phyloP scores from a whole-genome alignment of 2,329 filamentous ascomycete species.

The Colletotrichum endophyticum region DNA sequence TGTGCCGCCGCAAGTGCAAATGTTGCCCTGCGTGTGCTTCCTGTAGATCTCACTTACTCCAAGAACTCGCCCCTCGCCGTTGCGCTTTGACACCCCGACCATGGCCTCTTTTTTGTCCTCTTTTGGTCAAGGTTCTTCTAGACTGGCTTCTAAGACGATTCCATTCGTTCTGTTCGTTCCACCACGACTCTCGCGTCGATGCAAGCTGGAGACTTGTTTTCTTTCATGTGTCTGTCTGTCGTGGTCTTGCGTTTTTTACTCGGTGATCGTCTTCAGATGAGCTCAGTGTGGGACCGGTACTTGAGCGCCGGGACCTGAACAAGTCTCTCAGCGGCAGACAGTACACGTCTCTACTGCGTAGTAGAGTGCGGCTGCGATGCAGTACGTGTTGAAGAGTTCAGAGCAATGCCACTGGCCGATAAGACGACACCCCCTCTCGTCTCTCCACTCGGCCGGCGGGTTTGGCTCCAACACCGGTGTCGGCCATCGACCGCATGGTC shows the following conservation, averaged over 20 bases:
- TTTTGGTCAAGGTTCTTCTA: constrained; percentile 11
- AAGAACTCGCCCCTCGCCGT: neutral
- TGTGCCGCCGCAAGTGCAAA: neutral
- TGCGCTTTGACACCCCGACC: neutral
- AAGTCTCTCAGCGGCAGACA: neutral
- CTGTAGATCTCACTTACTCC: neutral
- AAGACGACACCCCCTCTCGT: neutral
- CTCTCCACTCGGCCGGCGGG: neutral
- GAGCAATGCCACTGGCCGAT: constrained; percentile 1
- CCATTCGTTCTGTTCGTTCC: neutral
- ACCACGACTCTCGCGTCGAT: neutral
- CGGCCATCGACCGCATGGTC: neutral
- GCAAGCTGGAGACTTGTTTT: neutral
- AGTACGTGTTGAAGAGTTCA: neutral
- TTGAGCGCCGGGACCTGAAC: neutral
- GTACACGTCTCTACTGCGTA: neutral
- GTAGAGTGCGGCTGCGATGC: neutral
- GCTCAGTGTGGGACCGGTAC: neutral
- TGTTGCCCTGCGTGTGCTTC: neutral
- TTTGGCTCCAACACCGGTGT: neutral
- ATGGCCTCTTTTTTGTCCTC: neutral
- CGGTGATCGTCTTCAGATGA: constrained; percentile 1
- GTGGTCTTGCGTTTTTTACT: neutral
- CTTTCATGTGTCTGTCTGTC: neutral
- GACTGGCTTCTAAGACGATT: constrained; percentile 7